Evolutionary conservation across 2,329 filamentous ascomycete species (phyloP).

Genomic region (Uncinocarpus reesii): DNA sequence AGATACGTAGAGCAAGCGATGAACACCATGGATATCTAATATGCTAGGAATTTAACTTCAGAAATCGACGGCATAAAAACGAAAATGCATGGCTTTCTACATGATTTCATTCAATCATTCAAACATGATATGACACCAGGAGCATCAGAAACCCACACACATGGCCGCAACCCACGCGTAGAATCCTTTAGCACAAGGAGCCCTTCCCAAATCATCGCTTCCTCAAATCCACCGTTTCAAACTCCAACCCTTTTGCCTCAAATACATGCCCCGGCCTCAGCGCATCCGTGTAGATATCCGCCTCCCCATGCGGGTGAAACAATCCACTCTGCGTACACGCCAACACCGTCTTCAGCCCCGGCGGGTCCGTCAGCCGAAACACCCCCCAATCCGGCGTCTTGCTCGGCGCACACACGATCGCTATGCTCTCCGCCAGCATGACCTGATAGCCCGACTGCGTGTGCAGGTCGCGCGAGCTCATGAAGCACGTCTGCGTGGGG

Average conservation of each 20-base stretch:
- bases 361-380: constrained; percentile 86
- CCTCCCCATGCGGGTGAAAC: constrained; percentile 67
- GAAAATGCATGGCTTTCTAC: neutral
- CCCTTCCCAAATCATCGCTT: neutral
- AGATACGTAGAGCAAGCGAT: too few species aligned
- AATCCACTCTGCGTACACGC: constrained; percentile 66
- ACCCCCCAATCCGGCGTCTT: constrained; percentile 70
- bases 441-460: constrained; percentile 91
- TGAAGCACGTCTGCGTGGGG: constrained; percentile 92
- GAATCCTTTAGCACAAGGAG: neutral
- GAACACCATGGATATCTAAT: too few species aligned
- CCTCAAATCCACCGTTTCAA: constrained; percentile 56
- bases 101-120: neutral
- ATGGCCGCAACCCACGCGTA: too few species aligned
- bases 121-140: neutral
- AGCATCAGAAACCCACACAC: neutral
- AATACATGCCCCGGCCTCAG: constrained; percentile 60
- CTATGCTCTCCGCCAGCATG: constrained; percentile 92
- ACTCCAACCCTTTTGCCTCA: constrained; percentile 55
- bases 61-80: too few species aligned
- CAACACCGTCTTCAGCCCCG: constrained; percentile 75
- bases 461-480: constrained; percentile 88
- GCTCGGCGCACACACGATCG: constrained; percentile 86
- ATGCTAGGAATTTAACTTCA: too few species aligned
- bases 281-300: constrained; percentile 69